A percentile compares a stretch with the other conserved stretches of the same genome.
These are phyloP conservation scores for Lolium multiflorum DNA, from an alignment of 176 grass and related monocot species.

Conservation along the genomic window DNA sequence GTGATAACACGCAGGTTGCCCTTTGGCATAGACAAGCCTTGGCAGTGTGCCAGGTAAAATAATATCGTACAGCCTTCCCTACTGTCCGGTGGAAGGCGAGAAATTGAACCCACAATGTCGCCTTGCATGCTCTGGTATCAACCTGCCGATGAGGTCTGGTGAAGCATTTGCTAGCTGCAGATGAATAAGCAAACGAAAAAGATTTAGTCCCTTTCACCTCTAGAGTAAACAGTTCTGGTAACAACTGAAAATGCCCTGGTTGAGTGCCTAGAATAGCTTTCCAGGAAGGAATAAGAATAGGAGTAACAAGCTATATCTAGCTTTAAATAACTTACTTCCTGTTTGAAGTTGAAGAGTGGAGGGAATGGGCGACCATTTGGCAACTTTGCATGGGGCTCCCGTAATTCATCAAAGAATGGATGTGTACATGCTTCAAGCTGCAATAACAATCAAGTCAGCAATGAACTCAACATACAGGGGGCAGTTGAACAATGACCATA, in stretches of 20 bases:
- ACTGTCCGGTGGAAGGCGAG: conserved; percentile 43
- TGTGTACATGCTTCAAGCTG: conserved; percentile 79
- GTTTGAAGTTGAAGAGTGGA: conserved; percentile 77
- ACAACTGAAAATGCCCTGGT: not conserved
- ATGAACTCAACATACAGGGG: not conserved
- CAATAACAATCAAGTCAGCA: conserved; percentile 1
- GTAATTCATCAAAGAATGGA: conserved; percentile 77
- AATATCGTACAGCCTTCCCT: conserved; percentile 28
- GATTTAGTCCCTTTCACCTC: not conserved
- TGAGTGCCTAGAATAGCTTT: not conserved
- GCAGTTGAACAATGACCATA: not conserved
- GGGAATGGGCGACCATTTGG: conserved; percentile 79
- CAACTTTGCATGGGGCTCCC: conserved; percentile 69
- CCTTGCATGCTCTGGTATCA: conserved; percentile 85
- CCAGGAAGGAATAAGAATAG: conserved; percentile 6
- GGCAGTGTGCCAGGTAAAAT: conserved; percentile 16
- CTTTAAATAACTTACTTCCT: conserved; percentile 68
- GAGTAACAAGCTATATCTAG: conserved; percentile 5
- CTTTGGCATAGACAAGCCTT: conserved; percentile 39
- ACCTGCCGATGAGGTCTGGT: conserved; percentile 75
- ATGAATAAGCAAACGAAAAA: conserved; percentile 28
- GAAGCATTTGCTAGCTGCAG: conserved; percentile 76
- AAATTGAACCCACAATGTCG: conserved; percentile 68
- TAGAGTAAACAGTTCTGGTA: not conserved
- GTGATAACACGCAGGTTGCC: conserved; percentile 50